Evolutionary conservation across 2,329 filamentous ascomycete genomes (phyloP), one percentile per base, ranked within the genome.

Genomic region (Pseudocercospora eumusae): DNA sequence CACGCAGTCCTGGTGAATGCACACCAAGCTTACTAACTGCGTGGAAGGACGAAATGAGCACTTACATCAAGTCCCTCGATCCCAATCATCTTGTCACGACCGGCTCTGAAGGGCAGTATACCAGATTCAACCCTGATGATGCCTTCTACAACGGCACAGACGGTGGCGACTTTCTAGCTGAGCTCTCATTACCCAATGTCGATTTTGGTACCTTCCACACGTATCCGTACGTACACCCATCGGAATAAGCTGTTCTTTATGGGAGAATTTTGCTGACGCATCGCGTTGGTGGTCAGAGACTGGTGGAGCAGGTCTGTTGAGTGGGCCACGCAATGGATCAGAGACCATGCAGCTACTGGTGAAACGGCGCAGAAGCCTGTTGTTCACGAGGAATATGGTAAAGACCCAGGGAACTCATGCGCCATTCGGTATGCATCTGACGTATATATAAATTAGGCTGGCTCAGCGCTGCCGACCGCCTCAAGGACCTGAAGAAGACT

Each of bases 171-270:
- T 84, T 84, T 56, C 81, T 84, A 59, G 76, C 76, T 52, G 82
- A 84, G 69, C 69, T 83, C 5, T 66, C 75, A 1, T 71, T 85
- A 2, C 69, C 76, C 15, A 80, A 78, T 60, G 77, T 85, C 50
- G 83, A 85, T 72, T 85, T 84, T 61, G 81, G 82, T 57, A 79
- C 78, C 0, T 83, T 85, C 75, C 83, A 85, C 71, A 78, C 79
- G 0, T 85, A 85, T 69, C 82, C 83, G 36, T 40, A 40, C 36
- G 36, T 40, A n/a, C 15, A 40, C n/a, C 36, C 36, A 40, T 9
- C 36, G 15, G 13, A n/a, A 8, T 7, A 40, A 18, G 36, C 36
- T 40, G 36, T 40, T 40, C 36, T n/a, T 40, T 18, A 15, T n/a
- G 7, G 5, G 15, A 40, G 15, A 15, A 40, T 18, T 40, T 40